A percentile compares a stretch with the other conserved stretches of the same genome.
These are phyloP conservation scores for Globisporangium spiculum DNA, from an alignment of 352 stramenopile genomes.

Conservation along the genomic window DNA sequence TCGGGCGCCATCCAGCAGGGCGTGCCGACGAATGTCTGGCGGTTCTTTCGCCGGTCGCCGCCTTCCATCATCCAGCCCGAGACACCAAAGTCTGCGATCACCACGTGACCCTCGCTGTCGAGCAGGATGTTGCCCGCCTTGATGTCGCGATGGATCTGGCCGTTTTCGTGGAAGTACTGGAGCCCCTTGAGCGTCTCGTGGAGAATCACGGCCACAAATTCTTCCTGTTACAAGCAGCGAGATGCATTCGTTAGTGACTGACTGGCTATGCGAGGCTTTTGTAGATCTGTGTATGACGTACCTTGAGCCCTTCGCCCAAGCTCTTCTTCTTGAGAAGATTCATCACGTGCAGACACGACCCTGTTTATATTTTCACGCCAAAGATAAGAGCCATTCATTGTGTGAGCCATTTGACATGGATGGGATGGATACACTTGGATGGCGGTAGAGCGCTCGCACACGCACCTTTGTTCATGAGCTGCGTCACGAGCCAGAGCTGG, in stretches of 20 bases:
- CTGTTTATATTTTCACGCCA: conserved; percentile 14
- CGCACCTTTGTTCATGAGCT: conserved; percentile 97
- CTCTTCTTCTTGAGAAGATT: conserved; percentile 92
- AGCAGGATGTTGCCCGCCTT: conserved; percentile 98
- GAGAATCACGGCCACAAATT: conserved; percentile 97
- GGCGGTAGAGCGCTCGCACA: background rate
- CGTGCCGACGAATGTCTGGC: conserved; percentile 98
- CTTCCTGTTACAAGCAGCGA: conserved; percentile 43
- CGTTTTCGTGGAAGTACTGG: conserved; percentile 99
- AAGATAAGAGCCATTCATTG: background rate
- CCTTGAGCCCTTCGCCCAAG: conserved; percentile 80
- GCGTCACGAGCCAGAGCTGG: conserved; percentile 98
- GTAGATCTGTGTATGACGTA: background rate
- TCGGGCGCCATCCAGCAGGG: conserved; percentile 96
- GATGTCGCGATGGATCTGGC: conserved; percentile 98
- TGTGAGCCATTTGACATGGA: background rate
- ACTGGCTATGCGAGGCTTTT: background rate
- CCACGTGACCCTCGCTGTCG: conserved; percentile 91
- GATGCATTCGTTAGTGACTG: background rate
- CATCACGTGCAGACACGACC: conserved; percentile 97
- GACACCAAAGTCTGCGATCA: conserved; percentile 99
- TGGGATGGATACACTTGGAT: conserved; percentile 1
- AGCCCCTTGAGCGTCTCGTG: conserved; percentile 96
- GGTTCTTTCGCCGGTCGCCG: conserved; percentile 91
- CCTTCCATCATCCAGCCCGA: conserved; percentile 97